Percentiles rank a stretch among this genome's conserved stretches.
Conservation (phyloP, 2,329 filamentous ascomycete genomes). For the Pseudofabraea citricarpa region DNA sequence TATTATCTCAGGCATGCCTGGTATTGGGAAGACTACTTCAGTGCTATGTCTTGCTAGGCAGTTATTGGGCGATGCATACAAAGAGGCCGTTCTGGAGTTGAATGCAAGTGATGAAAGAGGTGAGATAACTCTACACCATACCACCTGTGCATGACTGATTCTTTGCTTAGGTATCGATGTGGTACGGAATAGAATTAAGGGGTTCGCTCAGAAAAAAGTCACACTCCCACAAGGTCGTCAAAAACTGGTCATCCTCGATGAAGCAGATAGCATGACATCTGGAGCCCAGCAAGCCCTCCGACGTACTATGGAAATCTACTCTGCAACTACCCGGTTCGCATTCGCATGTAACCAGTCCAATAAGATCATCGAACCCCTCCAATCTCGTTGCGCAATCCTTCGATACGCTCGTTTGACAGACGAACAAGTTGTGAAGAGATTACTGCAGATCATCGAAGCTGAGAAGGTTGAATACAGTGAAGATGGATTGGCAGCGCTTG, state of each 20-base stretch:
- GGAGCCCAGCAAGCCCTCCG: conserved; percentile 93
- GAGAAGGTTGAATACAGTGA: conserved; percentile 89
- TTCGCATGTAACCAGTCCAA: conserved; percentile 99
- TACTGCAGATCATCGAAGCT: conserved; percentile 88
- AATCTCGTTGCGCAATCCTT: conserved; percentile 93
- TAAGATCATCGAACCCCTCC: conserved; percentile 98
- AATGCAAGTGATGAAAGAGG: conserved; percentile 95
- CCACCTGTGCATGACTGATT: conserved; percentile 1
- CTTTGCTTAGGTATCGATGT: conserved; percentile 75
- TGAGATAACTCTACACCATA: conserved; percentile 23
- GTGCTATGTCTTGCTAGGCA: conserved; percentile 90
- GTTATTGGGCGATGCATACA: conserved; percentile 87
- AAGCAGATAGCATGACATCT: conserved; percentile 97
- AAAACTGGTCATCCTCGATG: conserved; percentile 95
- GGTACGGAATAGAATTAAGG: conserved; percentile 94
- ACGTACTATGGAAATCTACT: conserved; percentile 98
- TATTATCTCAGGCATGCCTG: conserved; percentile 99
- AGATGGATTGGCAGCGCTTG: conserved; percentile 89
- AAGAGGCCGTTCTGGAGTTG: conserved; percentile 92
- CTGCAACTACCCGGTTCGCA: conserved; percentile 90
- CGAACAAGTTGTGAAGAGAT: conserved; percentile 81
- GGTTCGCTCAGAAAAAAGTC: conserved; percentile 98
- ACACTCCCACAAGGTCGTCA: conserved; percentile 86
- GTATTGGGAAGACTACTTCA: conserved; percentile 97
- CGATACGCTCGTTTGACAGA: conserved; percentile 91